Evolutionary conservation across 306 rosid species (phyloP), one percentile per base, ranked within the genome.

Genomic region (Dalbergia oliveri): DNA sequence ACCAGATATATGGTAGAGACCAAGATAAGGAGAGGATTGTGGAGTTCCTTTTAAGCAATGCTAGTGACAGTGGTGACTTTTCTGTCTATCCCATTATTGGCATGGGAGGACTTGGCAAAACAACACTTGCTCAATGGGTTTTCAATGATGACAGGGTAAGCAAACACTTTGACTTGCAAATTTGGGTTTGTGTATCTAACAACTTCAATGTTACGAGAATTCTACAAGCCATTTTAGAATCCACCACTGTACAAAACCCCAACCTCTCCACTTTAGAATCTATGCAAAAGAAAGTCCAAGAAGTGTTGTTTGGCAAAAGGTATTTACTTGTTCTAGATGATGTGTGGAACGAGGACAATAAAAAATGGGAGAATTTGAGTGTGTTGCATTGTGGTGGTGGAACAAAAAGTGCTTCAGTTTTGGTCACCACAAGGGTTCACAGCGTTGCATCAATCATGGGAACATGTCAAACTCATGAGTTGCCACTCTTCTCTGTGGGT

Each of bases 291-390:
- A 11, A 14, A 16, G 72, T 31, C 16, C 83, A 33, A 15, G 63
- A 79, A 4, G 3, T 58, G 51, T 34, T 87, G 34, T 39, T 9
- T 1, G 19, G 56, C 13, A 81, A 66, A 33, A 84, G 43, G 58
- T 82, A 66, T 56, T 62, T 82, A 14, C 65, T 84, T 43, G 81
- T 84, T 70, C 72, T 87, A 1, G 88, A 84, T 13, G 90, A 79
- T n/a, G 78, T 87, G 26, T 76, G 88, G 88, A 79, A 76, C n/a
- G 79, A 82, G 8, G 70, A 82, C 16, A 53, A 21, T 8, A 64
- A 11, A 0, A 21, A 62, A 26, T 87, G 87, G 88, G 69, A 45
- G 9, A 10, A 45, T 37, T 15, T 87, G 43, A 19, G 44, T n/a
- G 1, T 13, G 0, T 15, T 82, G 62, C 59, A 15, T 1, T 43